A percentile compares a stretch with the other conserved stretches of the same genome.
phyloP scores from a whole-genome alignment of 1,284 basidiomycete genomes.

The Xerocomus cyaneibrunnescens region DNA sequence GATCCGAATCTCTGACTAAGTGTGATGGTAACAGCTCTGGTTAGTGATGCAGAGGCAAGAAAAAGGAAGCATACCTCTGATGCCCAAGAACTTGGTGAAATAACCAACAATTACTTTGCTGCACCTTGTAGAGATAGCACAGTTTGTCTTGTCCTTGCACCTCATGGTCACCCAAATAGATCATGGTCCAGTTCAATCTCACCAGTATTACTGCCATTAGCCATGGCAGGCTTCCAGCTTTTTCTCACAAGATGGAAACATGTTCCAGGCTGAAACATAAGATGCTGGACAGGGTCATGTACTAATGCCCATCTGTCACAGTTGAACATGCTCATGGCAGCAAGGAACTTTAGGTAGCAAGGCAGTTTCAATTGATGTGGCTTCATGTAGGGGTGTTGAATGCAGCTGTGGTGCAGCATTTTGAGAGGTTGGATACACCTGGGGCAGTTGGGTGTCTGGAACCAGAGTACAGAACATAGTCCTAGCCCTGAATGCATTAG shows the following conservation, averaged over 20 bases:
- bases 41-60: neutral
- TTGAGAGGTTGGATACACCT: slow-evolving; percentile 14
- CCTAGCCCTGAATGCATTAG: slow-evolving; percentile 15
- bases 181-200: too few species aligned
- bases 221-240: too few species aligned
- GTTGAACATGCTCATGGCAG: slow-evolving; percentile 28
- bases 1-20: slow-evolving; percentile 94
- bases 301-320: slow-evolving; percentile 18
- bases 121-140: too few species aligned
- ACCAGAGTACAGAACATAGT: neutral
- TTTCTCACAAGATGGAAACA: slow-evolving; percentile 19
- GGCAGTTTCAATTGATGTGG: slow-evolving; percentile 24
- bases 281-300: neutral
- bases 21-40: slow-evolving; percentile 33
- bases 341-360: slow-evolving; percentile 22
- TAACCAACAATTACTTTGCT: slow-evolving; percentile 99
- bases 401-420: slow-evolving; percentile 18
- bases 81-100: slow-evolving; percentile 95
- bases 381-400: slow-evolving; percentile 18
- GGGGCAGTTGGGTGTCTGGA: slow-evolving; percentile 13
- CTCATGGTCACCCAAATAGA: too few species aligned
- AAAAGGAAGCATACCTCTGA: slow-evolving; percentile 64
- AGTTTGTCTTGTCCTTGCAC: too few species aligned
- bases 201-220: too few species aligned
- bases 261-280: slow-evolving; percentile 6